Conservation (phyloP, 1,284 basidiomycete genomes). For the Marasmius tenuissimus region DNA sequence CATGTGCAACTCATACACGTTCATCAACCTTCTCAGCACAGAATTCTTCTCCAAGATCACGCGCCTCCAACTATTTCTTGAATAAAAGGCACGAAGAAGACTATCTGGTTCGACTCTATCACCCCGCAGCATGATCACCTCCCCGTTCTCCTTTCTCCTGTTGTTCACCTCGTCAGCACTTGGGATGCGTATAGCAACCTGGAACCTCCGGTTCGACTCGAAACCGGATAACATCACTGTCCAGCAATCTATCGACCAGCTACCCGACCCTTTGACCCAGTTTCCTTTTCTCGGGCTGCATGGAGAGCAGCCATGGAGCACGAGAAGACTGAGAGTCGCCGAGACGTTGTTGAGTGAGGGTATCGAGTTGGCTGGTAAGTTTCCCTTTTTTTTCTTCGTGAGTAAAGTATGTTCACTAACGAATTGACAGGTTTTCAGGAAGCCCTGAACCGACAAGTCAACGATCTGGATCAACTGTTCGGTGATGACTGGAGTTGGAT, state of each 20-base stretch:
- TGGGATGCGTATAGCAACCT: constrained; percentile 44
- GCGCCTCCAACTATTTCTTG: too few species aligned
- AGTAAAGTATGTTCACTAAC: constrained; percentile 16
- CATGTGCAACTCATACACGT: too few species aligned
- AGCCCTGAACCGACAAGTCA: constrained; percentile 56
- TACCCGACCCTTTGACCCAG: constrained; percentile 41
- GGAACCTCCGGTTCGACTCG: constrained; percentile 57
- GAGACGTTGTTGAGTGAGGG: constrained; percentile 41
- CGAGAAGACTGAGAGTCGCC: constrained; percentile 46
- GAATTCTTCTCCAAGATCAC: too few species aligned
- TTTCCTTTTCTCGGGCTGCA: constrained; percentile 32
- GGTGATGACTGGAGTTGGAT: constrained; percentile 57
- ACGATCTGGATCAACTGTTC: constrained; percentile 57
- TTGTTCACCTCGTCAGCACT: neutral
- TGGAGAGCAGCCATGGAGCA: constrained; percentile 53
- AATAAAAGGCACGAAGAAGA: too few species aligned
- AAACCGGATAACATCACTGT: constrained; percentile 50
- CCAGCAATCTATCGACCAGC: constrained; percentile 39
- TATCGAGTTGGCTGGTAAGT: constrained; percentile 40
- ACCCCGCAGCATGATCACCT: neutral
- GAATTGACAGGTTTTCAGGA: constrained; percentile 55
- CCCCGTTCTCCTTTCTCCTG: neutral
- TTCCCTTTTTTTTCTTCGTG: neutral
- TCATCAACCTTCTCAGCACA: too few species aligned
- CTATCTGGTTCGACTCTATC: too few species aligned